Evolutionary conservation across 2,329 filamentous ascomycete genomes (phyloP).

Genomic region (Scedosporium apiospermum): DNA sequence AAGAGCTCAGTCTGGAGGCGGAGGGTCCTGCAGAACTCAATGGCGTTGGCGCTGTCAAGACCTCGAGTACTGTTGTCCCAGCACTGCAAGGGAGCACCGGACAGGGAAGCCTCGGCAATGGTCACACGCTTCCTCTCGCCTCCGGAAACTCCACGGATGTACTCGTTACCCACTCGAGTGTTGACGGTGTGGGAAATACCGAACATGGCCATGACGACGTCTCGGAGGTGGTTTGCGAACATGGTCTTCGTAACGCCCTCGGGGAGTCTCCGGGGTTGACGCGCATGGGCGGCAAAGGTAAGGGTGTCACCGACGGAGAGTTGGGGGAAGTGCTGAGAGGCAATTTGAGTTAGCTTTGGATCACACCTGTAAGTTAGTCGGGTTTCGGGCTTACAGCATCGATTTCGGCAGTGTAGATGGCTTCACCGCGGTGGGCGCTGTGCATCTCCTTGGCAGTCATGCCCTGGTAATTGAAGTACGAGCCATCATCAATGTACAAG

Average conservation of each 20-base stretch:
- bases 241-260: slow-evolving; percentile 42
- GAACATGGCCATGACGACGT: slow-evolving; percentile 68
- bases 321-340: slow-evolving; percentile 56
- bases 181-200: slow-evolving; percentile 65
- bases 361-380: not conserved
- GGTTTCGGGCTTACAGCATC: slow-evolving; percentile 41
- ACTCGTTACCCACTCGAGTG: slow-evolving; percentile 67
- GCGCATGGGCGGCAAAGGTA: slow-evolving; percentile 64
- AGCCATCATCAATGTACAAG: slow-evolving; percentile 58
- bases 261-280: slow-evolving; percentile 53
- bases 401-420: slow-evolving; percentile 78
- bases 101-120: slow-evolving; percentile 52
- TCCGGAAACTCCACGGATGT: slow-evolving; percentile 63
- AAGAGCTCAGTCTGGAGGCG: slow-evolving; percentile 59
- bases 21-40: slow-evolving; percentile 65
- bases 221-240: slow-evolving; percentile 54
- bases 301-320: slow-evolving; percentile 71
- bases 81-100: slow-evolving; percentile 51
- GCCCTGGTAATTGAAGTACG: slow-evolving; percentile 77
- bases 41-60: slow-evolving; percentile 64
- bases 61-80: slow-evolving; percentile 68
- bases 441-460: slow-evolving; percentile 67
- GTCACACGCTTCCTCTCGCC: slow-evolving; percentile 63
- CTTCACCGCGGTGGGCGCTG: slow-evolving; percentile 68
- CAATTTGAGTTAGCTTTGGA: not conserved